These are phyloP conservation scores for Canavalia gladiata DNA, from an alignment of 306 rosid species.

Conservation along the genomic window DNA sequence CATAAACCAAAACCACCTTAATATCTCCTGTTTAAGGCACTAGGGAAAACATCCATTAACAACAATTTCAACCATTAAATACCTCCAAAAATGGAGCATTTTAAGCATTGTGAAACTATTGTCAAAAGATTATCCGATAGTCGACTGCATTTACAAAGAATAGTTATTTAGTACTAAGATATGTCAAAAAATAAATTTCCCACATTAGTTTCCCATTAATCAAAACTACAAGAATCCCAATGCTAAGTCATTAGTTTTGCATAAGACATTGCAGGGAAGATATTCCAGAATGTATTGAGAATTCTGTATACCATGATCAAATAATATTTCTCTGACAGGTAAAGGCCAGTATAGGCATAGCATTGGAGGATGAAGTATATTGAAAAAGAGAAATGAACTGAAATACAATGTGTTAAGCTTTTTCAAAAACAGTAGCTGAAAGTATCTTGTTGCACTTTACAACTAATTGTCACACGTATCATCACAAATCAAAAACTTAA, in stretches of 20 bases:
- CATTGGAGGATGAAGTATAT: conserved; percentile 55
- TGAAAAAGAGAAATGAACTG: conserved; percentile 59
- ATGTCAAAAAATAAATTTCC: conserved; percentile 10
- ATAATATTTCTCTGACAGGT: conserved; percentile 51
- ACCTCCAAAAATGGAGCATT: not conserved
- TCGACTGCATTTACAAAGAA: conserved; percentile 1
- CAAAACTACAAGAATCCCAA: not conserved
- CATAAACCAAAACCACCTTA: too few species aligned
- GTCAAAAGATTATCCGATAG: conserved; percentile 5
- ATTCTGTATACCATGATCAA: conserved; percentile 53
- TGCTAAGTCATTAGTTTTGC: not conserved
- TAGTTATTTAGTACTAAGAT: conserved; percentile 22
- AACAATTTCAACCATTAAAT: conserved; percentile 9
- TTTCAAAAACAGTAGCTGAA: not conserved
- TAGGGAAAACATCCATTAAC: not conserved
- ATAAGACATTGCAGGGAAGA: not conserved
- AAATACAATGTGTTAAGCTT: conserved; percentile 34
- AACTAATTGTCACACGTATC: not conserved
- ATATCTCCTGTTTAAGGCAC: not conserved
- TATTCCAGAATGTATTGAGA: conserved; percentile 10
- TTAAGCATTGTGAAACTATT: not conserved
- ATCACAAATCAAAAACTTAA: not conserved
- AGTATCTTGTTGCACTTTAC: not conserved
- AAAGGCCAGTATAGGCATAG: conserved; percentile 56
- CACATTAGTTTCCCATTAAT: conserved; percentile 1